Evolutionary conservation across 2,329 filamentous ascomycete genomes (phyloP).

Genomic region (Fusarium miscanthi): DNA sequence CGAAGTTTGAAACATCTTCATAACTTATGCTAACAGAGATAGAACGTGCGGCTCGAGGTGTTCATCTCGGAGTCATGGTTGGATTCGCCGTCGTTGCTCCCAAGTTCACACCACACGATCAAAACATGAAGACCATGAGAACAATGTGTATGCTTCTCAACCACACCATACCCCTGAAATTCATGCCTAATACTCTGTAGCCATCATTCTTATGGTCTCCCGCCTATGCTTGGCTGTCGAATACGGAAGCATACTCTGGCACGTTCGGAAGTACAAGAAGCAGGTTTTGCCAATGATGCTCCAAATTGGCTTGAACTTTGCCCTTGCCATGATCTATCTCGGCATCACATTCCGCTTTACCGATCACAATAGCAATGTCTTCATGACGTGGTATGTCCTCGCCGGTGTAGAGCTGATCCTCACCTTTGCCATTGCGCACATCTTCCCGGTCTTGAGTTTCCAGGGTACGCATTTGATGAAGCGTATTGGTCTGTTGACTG

Average conservation of each 20-base stretch:
- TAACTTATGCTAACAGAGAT: background rate
- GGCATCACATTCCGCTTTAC: slow-evolving; percentile 56
- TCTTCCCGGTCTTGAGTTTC: slow-evolving; percentile 68
- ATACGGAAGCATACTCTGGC: slow-evolving; percentile 61
- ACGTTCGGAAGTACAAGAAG: slow-evolving; percentile 55
- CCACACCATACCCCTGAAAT: rapidly evolving
- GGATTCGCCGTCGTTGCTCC: slow-evolving; percentile 71
- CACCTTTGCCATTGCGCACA: slow-evolving; percentile 64
- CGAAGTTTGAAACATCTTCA: rapidly evolving
- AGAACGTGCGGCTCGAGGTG: slow-evolving; percentile 66
- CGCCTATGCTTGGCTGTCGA: slow-evolving; percentile 65
- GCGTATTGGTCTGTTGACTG: slow-evolving; percentile 70
- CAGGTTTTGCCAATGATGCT: slow-evolving; percentile 51
- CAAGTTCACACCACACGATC: slow-evolving; percentile 54
- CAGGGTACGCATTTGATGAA: slow-evolving; percentile 72
- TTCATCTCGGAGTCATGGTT: slow-evolving; percentile 73
- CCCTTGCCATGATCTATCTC: slow-evolving; percentile 53
- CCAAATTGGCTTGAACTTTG: slow-evolving; percentile 52
- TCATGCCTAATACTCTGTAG: slow-evolving; percentile 28
- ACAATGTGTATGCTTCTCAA: slow-evolving; percentile 52
- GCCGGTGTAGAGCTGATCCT: slow-evolving; percentile 63
- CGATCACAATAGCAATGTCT: slow-evolving; percentile 50
- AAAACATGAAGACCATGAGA: slow-evolving; percentile 53
- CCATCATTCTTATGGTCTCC: slow-evolving; percentile 62
- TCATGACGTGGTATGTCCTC: slow-evolving; percentile 63